These are phyloP conservation scores for Calonectria pteridis DNA, from an alignment of 2,329 filamentous ascomycete genomes.

Conservation along the genomic window DNA sequence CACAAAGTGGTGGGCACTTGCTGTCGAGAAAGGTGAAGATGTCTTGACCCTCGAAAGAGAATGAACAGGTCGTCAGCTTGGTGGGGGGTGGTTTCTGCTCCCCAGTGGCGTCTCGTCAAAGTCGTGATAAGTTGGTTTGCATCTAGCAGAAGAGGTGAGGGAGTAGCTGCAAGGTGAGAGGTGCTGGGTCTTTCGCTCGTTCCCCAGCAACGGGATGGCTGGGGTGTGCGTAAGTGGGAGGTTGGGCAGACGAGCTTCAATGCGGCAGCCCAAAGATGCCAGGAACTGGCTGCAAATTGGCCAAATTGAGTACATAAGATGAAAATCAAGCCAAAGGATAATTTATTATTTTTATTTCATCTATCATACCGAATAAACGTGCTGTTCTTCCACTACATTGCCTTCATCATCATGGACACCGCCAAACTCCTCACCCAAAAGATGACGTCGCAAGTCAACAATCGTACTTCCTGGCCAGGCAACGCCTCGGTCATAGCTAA, in stretches of 20 bases:
- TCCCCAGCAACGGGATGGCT: slow-evolving; percentile 50
- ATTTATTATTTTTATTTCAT: neutral
- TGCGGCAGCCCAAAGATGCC: neutral
- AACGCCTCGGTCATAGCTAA: slow-evolving; percentile 35
- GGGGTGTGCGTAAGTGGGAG: slow-evolving; percentile 37
- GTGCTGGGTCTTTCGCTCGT: slow-evolving; percentile 33
- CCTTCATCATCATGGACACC: neutral
- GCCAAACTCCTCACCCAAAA: neutral
- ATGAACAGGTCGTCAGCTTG: neutral
- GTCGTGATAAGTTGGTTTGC: slow-evolving; percentile 5
- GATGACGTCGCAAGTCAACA: slow-evolving; percentile 53
- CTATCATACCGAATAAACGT: too few relatives aligned
- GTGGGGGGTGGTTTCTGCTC: neutral
- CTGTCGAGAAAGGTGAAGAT: slow-evolving; percentile 1
- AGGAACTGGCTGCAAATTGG: neutral
- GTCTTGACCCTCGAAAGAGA: neutral
- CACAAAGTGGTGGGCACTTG: slow-evolving; percentile 29
- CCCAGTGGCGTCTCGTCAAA: slow-evolving; percentile 8
- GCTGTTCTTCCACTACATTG: neutral
- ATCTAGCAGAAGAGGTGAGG: neutral
- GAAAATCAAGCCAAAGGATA: neutral
- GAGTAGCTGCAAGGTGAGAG: slow-evolving; percentile 16
- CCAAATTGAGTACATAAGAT: neutral
- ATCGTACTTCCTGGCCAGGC: slow-evolving; percentile 34
- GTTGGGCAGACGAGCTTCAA: slow-evolving; percentile 32